Conservation (phyloP, 768 basidiomycete genomes). For the Gloeopeniophorella convolvens region DNA sequence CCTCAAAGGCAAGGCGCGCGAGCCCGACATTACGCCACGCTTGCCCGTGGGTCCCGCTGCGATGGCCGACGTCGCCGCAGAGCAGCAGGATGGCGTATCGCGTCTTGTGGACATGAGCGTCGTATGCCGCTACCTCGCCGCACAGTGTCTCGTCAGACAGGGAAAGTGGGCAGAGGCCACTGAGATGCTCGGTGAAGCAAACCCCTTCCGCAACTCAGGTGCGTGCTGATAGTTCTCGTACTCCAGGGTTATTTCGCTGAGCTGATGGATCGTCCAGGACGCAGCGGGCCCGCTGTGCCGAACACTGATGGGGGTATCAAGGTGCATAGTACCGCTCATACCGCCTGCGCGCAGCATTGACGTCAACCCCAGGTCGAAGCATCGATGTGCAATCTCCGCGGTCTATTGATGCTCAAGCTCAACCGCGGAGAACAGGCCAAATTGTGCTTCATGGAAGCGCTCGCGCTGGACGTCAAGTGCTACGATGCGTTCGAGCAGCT, state of each 20-base stretch:
- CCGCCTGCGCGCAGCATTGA: neutral
- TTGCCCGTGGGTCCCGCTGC: constrained; percentile 68
- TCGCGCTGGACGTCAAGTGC: constrained; percentile 92
- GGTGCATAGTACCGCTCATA: constrained; percentile 38
- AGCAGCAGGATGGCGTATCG: constrained; percentile 58
- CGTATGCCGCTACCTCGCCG: constrained; percentile 93
- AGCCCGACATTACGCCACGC: constrained; percentile 35
- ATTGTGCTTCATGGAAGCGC: constrained; percentile 91
- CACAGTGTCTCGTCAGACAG: constrained; percentile 88
- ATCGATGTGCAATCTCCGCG: constrained; percentile 93
- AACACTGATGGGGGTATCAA: constrained; percentile 94
- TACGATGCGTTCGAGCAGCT: constrained; percentile 93
- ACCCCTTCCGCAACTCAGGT: constrained; percentile 78
- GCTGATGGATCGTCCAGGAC: constrained; percentile 31
- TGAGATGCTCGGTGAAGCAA: constrained; percentile 89
- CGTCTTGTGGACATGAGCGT: constrained; percentile 91
- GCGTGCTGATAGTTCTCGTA: neutral
- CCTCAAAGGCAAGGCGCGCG: constrained; percentile 46
- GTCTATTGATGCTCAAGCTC: constrained; percentile 88
- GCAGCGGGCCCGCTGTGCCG: constrained; percentile 64
- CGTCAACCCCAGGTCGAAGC: constrained; percentile 69
- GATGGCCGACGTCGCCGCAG: constrained; percentile 61
- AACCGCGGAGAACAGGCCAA: constrained; percentile 90
- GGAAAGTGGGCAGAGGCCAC: constrained; percentile 90
- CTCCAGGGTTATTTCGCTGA: constrained; percentile 12